A percentile compares a stretch with the other conserved stretches of the same genome.
phyloP scores from a whole-genome alignment of 2,329 filamentous ascomycete species.

The Cylindrodendrum hubeiense region DNA sequence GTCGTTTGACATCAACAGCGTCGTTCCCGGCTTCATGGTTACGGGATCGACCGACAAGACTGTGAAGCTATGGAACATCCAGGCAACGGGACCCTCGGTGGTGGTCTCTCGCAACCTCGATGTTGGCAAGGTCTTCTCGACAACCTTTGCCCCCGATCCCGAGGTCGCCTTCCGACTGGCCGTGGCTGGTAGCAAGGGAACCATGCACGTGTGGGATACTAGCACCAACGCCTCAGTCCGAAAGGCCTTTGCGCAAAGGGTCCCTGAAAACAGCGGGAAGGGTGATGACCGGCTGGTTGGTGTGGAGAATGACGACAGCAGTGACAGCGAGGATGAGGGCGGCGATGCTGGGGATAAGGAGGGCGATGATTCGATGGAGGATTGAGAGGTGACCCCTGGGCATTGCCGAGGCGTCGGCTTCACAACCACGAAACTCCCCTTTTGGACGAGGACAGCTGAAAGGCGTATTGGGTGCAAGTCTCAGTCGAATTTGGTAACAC shows the following conservation, averaged over 20 bases:
- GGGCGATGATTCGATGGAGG: constrained; percentile 64
- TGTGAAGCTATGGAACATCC: constrained; percentile 97
- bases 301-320: constrained; percentile 76
- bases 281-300: constrained; percentile 84
- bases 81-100: constrained; percentile 84
- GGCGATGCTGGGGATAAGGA: constrained; percentile 68
- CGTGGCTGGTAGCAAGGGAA: constrained; percentile 94
- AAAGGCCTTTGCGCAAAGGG: constrained; percentile 80
- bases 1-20: constrained; percentile 90
- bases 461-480: background rate
- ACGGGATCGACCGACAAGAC: constrained; percentile 95
- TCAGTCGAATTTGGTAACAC: constrained; percentile 19
- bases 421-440: background rate
- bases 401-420: constrained; percentile 13
- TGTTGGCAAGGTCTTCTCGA: constrained; percentile 94
- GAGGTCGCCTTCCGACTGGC: constrained; percentile 93
- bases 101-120: constrained; percentile 93
- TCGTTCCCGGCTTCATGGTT: constrained; percentile 91
- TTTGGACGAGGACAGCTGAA: background rate
- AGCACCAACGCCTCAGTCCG: constrained; percentile 91
- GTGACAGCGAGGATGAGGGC: constrained; percentile 70
- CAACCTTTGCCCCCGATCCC: constrained; percentile 88
- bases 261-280: constrained; percentile 68
- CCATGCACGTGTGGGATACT: constrained; percentile 95
- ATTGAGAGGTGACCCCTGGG: constrained; percentile 49